Base-by-base conservation (phyloP, 306 rosid species). In the Citrullus colocynthis region DNA sequence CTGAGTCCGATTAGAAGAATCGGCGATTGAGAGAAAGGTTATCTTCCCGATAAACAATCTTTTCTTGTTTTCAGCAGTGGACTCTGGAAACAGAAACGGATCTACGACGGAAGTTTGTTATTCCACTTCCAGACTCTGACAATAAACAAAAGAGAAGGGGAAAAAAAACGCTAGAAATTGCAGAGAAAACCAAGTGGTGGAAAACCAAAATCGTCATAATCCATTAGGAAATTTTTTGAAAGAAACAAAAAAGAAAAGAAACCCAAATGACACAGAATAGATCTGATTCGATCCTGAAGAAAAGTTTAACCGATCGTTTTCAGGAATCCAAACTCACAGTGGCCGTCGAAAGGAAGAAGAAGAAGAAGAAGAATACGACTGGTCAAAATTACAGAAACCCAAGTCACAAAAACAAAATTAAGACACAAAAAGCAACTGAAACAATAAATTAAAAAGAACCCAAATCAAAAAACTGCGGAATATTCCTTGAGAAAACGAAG, bases 271-370 rank as follows among this genome's bases (percentile, higher is more conserved):
- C 60, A 20, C 6, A 42, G 79, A 56, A 55, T 28, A 76, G 79
- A 76, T 76, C 79, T 58, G 79, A 76, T 76, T 58, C 79, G 51
- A 57, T 52, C 66, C 63, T 76, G 32, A 39, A 76, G 36, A 74
- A 57, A 57, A 37, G 61, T 11, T 34, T 17, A 45, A 44, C 80
- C 80, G 34, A 78, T 63, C 74, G 21, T 66, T 77, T 54, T 62
- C 74, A 37, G 66, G 72, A 78, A 78, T 62, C 73, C 41, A 16
- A 17, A 49, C 37, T 63, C 64, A 15, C 12, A 34, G 71, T 64
- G 24, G 17, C 73, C 51, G 16, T 65, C 51, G 28, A 18, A 61
- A 21, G 52, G 75, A 42, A 13, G 18, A 73, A 30, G 41, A 32
- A 52, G 57, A 12, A 48, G 52, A 0, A 48, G 15, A 48, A 12